A percentile compares a stretch with the other conserved stretches of the same genome.
phyloP scores from a whole-genome alignment of 345 rosid genomes.

The Gossypium turneri region DNA sequence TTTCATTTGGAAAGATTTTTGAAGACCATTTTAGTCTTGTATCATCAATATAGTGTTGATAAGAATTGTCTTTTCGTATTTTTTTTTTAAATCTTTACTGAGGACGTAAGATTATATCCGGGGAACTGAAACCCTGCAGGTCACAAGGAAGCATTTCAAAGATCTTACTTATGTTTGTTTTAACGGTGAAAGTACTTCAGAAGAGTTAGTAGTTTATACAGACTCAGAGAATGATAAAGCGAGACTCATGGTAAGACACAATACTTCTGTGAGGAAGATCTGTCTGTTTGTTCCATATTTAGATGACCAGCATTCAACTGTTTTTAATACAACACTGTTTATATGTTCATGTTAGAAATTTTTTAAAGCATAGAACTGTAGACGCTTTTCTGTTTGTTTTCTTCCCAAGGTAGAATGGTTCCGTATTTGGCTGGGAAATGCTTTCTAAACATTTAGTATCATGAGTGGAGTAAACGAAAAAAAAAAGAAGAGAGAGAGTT shows the following conservation, averaged over 20 bases:
- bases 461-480: background rate
- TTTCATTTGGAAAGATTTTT: background rate
- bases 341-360: background rate
- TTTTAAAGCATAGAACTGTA: background rate
- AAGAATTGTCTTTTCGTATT: background rate
- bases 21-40: background rate
- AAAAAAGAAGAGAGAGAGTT: background rate
- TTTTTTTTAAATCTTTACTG: background rate
- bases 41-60: background rate
- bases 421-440: background rate
- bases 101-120: background rate
- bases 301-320: background rate
- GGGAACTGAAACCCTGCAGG: constrained; percentile 34
- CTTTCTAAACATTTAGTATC: background rate
- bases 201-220: constrained; percentile 55
- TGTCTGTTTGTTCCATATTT: background rate
- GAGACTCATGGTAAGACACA: constrained; percentile 58
- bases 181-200: constrained; percentile 39
- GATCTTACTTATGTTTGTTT: constrained; percentile 55
- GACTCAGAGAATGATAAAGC: constrained; percentile 59
- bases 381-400: constrained; percentile 2
- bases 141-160: constrained; percentile 59
- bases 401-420: constrained; percentile 3
- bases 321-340: background rate
- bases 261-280: constrained; percentile 6